Conservation (phyloP, 345 rosid genomes). For the Melastoma malabathricum region DNA sequence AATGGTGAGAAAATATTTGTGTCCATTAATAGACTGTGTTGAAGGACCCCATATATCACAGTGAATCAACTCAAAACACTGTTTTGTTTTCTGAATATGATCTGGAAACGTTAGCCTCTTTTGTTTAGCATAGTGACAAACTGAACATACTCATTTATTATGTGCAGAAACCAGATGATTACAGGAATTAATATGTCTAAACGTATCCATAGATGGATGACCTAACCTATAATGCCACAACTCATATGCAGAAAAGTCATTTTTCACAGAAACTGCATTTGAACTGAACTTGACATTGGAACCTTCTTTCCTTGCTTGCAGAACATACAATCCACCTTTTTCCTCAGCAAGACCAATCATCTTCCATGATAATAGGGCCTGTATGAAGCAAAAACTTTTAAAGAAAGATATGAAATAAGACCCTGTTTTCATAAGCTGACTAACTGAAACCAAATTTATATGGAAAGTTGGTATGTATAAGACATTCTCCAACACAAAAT, state of each 20-base stretch:
- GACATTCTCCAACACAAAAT: background rate
- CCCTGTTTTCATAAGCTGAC: background rate
- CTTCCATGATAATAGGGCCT: constrained; percentile 1
- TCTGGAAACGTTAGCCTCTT: background rate
- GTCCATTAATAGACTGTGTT: background rate
- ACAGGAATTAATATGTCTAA: background rate
- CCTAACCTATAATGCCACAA: constrained; percentile 7
- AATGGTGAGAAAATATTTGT: constrained; percentile 3
- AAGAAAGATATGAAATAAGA: background rate
- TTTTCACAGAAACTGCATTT: background rate
- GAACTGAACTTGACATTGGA: background rate
- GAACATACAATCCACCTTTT: background rate
- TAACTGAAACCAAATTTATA: background rate
- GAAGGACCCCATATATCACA: constrained; percentile 14
- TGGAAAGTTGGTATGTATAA: background rate
- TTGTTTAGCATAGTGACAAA: background rate
- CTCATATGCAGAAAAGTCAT: background rate
- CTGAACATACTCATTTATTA: constrained; percentile 3
- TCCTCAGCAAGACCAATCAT: constrained; percentile 14
- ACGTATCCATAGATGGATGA: background rate
- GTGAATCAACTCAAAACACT: constrained; percentile 8
- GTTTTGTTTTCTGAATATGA: constrained; percentile 4
- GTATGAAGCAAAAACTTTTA: background rate
- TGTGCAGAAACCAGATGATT: background rate
- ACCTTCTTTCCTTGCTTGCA: background rate